Evolutionary conservation across 2,329 filamentous ascomycete genomes (phyloP), one percentile per base, ranked within the genome.

Genomic region (Fusarium continuum): DNA sequence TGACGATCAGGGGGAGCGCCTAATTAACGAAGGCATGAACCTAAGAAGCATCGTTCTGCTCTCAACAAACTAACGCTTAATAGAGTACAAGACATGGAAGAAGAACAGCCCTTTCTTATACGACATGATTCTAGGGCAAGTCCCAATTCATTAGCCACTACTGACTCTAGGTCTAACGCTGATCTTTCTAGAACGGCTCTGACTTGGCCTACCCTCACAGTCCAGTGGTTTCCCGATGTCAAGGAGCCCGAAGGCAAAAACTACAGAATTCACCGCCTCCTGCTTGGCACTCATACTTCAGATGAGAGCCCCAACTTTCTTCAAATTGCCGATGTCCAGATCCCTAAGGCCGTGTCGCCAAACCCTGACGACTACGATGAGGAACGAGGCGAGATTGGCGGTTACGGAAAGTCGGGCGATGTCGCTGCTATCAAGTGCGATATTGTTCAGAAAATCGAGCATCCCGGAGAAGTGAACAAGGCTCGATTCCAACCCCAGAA

Each of bases 71-170:
- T 73, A 47, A 74, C 40, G 39, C 23, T 32, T 16, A 28, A 34
- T 70, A 93, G 95, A 99, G 77, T 99, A 99, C 86, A 99, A 99
- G 78, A 97, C 94, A 67, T 99, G 95, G 95, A 99, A 99, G 85
- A 99, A 99, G 83, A 99, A 99, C 79, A 92, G 91, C 66, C 93
- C 95, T 4, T 98, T 98, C 74, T 90, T 99, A 70, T 99, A 99
- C 77, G 95, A 99, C 76, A 92, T 97, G 88, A 95, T 99, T 67
- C 84, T 98, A 64, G 93, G 88, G 88, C 88, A 77, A 67, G 58
- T 41, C 11, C 35, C n/a, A 51, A n/a, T 3, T 28, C 29, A 20
- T 36, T 44, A 48, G 2, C 38, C 11, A 9, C 22, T 32, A 34
- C 47, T 20, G 29, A 38, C 20, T 28, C 46, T 47, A 16, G 48